phyloP scores from a whole-genome alignment of 2,329 filamentous ascomycete genomes.

The Trichoderma harzianum region DNA sequence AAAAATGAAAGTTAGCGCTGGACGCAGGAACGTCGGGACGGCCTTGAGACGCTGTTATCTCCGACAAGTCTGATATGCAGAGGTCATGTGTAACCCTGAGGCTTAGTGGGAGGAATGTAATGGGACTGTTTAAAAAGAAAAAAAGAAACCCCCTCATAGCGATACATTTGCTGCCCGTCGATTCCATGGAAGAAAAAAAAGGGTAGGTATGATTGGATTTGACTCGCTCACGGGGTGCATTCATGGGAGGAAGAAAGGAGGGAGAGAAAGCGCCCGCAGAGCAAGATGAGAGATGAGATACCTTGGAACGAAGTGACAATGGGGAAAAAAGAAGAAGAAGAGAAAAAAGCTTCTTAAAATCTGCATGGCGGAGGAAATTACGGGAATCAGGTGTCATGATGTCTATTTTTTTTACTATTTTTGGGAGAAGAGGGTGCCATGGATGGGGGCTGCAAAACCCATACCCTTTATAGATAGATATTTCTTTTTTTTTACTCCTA shows the following conservation, averaged over 20 bases:
- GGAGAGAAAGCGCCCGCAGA: not conserved
- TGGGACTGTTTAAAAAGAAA: constrained; percentile 2
- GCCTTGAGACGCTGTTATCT: not conserved
- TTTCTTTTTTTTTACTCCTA: not conserved
- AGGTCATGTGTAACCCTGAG: not conserved
- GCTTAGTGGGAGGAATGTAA: constrained; percentile 4
- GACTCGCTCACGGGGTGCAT: not conserved
- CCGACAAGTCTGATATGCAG: not conserved
- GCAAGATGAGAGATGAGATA: constrained; percentile 13
- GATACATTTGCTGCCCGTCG: constrained; percentile 5
- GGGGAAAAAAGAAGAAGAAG: not conserved
- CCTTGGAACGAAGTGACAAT: constrained; percentile 6
- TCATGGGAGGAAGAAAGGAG: not conserved
- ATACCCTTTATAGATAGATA: constrained; percentile 16
- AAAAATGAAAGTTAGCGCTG: constrained; percentile 6
- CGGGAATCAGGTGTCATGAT: constrained; percentile 6
- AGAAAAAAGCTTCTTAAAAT: not conserved
- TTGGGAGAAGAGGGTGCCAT: not conserved
- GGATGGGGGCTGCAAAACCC: constrained; percentile 1
- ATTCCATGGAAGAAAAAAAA: not conserved
- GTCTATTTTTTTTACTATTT: not conserved
- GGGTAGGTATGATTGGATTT: not conserved
- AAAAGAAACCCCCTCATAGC: not conserved
- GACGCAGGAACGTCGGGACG: not conserved
- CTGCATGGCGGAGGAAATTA: constrained; percentile 9